A percentile compares a stretch with the other conserved stretches of the same genome.
phyloP scores from a whole-genome alignment of 345 rosid species.

The Dipteronia sinensis region DNA sequence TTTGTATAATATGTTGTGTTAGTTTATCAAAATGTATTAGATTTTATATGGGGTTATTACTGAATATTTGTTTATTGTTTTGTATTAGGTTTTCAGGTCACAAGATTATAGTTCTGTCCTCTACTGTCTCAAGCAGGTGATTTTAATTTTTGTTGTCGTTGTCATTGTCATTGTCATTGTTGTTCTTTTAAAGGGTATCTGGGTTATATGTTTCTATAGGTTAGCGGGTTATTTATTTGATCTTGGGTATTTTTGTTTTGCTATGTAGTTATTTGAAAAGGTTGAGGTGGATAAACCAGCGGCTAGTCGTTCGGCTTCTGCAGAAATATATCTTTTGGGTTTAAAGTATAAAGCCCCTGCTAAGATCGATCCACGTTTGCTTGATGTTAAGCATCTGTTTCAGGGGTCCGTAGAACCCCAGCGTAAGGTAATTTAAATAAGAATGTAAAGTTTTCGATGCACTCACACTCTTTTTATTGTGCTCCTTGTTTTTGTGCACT shows the following conservation, averaged over 20 bases:
- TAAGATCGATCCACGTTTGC: conserved; percentile 86
- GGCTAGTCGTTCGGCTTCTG: conserved; percentile 91
- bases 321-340: conserved; percentile 87
- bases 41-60: not conserved
- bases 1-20: not conserved
- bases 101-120: conserved; percentile 82
- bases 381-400: conserved; percentile 76
- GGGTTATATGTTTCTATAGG: not conserved
- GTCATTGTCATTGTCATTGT: not conserved
- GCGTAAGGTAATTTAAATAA: conserved; percentile 46
- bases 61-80: not conserved
- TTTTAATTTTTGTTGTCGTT: not conserved
- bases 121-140: conserved; percentile 78
- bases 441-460: too few species aligned
- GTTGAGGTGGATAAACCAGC: conserved; percentile 94
- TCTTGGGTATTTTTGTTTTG: conserved; percentile 12
- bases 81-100: conserved; percentile 81
- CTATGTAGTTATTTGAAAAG: conserved; percentile 78
- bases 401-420: conserved; percentile 69
- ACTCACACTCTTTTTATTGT: not conserved
- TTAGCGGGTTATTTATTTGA: not conserved
- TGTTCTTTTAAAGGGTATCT: not conserved
- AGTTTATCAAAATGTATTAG: not conserved
- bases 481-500: not conserved
- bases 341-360: conserved; percentile 89